Percentiles rank a stretch among this genome's conserved stretches.
Conservation (phyloP, 148 eudicot genomes). For the Rhododendron henanense region DNA sequence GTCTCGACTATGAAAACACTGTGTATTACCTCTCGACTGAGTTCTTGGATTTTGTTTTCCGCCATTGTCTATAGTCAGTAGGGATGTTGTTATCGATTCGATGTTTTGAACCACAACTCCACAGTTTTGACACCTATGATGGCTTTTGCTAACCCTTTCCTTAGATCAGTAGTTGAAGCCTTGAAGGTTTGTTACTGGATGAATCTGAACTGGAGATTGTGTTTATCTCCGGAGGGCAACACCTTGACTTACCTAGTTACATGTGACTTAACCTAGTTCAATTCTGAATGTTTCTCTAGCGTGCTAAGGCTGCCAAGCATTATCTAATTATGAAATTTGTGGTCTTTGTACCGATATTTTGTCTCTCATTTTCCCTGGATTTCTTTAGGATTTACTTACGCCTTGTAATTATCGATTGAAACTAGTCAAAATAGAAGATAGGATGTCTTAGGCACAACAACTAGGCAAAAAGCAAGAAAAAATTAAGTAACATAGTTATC, state of each 20-base stretch:
- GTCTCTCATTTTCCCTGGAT: neutral
- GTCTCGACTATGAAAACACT: neutral
- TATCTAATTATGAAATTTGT: neutral
- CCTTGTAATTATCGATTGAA: neutral
- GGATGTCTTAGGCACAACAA: neutral
- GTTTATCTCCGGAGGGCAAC: neutral
- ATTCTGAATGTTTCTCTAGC: neutral
- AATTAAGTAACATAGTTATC: neutral
- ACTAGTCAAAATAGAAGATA: neutral
- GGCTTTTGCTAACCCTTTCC: neutral
- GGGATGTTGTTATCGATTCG: neutral
- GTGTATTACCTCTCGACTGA: neutral
- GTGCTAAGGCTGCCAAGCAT: neutral
- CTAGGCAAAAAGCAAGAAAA: neutral
- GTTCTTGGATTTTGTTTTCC: neutral
- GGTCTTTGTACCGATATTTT: neutral
- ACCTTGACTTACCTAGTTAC: neutral
- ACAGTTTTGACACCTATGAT: neutral
- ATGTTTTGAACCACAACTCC: neutral
- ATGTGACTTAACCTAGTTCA: neutral
- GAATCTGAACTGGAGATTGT: neutral
- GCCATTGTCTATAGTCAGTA: neutral
- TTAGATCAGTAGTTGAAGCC: neutral
- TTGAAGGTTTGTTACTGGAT: neutral
- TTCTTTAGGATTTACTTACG: neutral